Conservation (phyloP, 2,329 filamentous ascomycete genomes). For the Aspergillus caelatus region DNA sequence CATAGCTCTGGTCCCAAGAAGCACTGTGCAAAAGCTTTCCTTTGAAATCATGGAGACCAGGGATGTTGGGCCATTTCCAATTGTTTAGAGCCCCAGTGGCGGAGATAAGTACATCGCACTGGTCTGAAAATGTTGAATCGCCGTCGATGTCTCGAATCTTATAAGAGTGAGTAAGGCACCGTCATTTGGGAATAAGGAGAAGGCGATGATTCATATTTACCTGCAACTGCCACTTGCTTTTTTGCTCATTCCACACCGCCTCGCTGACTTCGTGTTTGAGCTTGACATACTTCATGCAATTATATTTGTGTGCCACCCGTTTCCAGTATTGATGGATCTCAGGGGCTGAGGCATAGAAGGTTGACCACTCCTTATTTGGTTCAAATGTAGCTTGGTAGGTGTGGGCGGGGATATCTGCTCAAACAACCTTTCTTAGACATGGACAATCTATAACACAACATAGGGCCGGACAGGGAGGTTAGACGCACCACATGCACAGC, state of each 20-base stretch:
- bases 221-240: slow-evolving; percentile 32
- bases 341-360: slow-evolving; percentile 51
- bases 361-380: slow-evolving; percentile 51
- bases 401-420: slow-evolving; percentile 49
- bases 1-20: slow-evolving; percentile 43
- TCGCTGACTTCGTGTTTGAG: slow-evolving; percentile 48
- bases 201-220: slow-evolving; percentile 10
- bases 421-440: neutral
- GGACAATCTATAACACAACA: neutral
- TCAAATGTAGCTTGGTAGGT: slow-evolving; percentile 57
- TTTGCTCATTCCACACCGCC: slow-evolving; percentile 47
- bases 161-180: neutral
- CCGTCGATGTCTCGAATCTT: slow-evolving; percentile 29
- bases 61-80: slow-evolving; percentile 51
- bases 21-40: slow-evolving; percentile 51
- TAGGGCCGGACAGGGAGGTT: neutral
- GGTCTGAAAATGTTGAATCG: slow-evolving; percentile 26
- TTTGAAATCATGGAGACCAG: slow-evolving; percentile 51
- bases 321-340: slow-evolving; percentile 56
- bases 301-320: slow-evolving; percentile 46
- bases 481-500: slow-evolving; percentile 38
- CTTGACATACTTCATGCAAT: slow-evolving; percentile 52
- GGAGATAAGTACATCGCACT: slow-evolving; percentile 40
- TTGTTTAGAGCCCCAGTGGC: slow-evolving; percentile 45
- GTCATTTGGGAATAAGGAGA: neutral